Percentiles rank a stretch among this genome's conserved stretches.
Conservation (phyloP, 371 early-diverging fungal genomes). For the Mucor lusitanicus region DNA sequence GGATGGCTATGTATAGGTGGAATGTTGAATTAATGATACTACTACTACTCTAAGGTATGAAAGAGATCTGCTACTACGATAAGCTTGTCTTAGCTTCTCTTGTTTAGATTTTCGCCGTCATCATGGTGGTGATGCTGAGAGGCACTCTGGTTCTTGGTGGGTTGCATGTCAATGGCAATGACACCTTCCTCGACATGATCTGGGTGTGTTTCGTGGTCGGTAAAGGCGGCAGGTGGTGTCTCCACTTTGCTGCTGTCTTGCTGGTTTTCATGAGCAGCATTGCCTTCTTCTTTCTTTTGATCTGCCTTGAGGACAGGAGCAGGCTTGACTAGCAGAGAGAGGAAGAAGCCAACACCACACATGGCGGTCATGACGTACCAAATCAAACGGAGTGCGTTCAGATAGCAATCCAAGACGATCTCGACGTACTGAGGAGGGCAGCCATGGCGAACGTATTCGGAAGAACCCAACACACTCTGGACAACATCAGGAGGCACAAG, state of each 20-base stretch:
- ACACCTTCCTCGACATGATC: neutral
- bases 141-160: neutral
- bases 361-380: constrained; percentile 44
- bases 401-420: constrained; percentile 24
- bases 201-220: neutral
- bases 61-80: neutral
- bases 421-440: constrained; percentile 34
- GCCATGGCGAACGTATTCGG: constrained; percentile 39
- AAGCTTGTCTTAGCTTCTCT: neutral
- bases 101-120: neutral
- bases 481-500: constrained; percentile 31
- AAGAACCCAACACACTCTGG: constrained; percentile 22
- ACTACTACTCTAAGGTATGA: neutral
- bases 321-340: constrained; percentile 16
- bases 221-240: neutral
- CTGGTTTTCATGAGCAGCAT: neutral
- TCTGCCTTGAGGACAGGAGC: constrained; percentile 7
- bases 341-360: constrained; percentile 29
- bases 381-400: constrained; percentile 27
- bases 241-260: neutral
- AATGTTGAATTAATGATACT: neutral
- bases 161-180: neutral
- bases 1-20: neutral
- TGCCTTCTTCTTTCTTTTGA: neutral
- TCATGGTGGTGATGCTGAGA: neutral